Base-by-base conservation (phyloP, 768 basidiomycete genomes). In the Leucogyrophana mollusca region DNA sequence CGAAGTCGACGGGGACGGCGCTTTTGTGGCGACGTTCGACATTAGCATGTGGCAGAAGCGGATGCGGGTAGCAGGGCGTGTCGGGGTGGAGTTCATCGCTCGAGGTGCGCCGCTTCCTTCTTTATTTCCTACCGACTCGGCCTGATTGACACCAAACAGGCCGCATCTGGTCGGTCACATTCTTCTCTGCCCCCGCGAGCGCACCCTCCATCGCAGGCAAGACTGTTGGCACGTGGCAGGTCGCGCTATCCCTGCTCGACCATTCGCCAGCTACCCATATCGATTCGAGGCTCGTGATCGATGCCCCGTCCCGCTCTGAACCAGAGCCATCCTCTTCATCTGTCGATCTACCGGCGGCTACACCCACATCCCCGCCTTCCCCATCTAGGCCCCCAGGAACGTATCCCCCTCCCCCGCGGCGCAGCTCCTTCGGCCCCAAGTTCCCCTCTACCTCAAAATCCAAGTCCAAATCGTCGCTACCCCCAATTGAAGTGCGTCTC, bases 11-110 rank as follows among this genome's bases (percentile, higher is more conserved):
- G 72, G 75, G 34, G 51, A 55, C 6, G 74, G 77, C 0, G 70
- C 73, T 0, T 88, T 88, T 51, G 68, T 68, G 0, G 78, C 73
- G 3, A 61, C 70, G 20, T 73, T 86, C 41, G 66, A 71, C 10
- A 68, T 87, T 11, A 66, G 73, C 17, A 71, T 78, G 32, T 89
- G 87, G 62, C 82, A 85, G 61, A 79, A 77, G 52, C 73, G 86
- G 24, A 82, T 89, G 83, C 71, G 77, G 36, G 76, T 83, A n/a
- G 73, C 79, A 9, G 76, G 77, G 34, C 52, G 65, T 25, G 73
- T 84, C n/a, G 55, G 55, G n/a, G 56, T 87, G 6, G 85, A 89
- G 51, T 87, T 88, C 47, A 83, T 88, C 37, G 85, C 81, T 4
- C 58, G 66, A 54, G 71, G 73, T 70, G 13, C 6, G 27, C 13